Conservation (phyloP, 352 stramenopile species). For the Halophytophthora polymorphica region DNA sequence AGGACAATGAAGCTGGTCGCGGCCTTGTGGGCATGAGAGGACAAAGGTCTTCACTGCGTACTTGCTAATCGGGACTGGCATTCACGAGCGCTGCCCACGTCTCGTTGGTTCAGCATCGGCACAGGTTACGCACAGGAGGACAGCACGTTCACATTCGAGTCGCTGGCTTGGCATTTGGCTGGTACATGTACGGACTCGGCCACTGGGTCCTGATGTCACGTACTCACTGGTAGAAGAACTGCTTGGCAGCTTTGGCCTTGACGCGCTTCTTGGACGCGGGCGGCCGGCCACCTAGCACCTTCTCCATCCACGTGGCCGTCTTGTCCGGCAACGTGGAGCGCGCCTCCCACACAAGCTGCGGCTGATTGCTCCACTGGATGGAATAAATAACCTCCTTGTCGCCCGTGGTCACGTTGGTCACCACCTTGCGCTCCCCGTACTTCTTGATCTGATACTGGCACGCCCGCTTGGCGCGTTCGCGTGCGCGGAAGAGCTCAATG, state of each 20-base stretch:
- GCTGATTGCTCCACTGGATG: conserved; percentile 63
- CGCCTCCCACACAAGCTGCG: conserved; percentile 48
- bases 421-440: conserved; percentile 46
- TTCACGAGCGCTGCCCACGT: background rate
- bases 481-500: conserved; percentile 55
- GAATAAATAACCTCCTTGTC: conserved; percentile 62
- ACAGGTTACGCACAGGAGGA: too few species aligned
- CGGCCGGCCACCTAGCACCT: conserved; percentile 36
- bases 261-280: conserved; percentile 33
- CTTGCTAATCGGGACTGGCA: too few species aligned
- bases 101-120: too few species aligned
- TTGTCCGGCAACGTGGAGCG: conserved; percentile 48
- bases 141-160: too few species aligned
- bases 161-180: too few species aligned
- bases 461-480: conserved; percentile 40
- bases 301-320: conserved; percentile 68
- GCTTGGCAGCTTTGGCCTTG: conserved; percentile 28
- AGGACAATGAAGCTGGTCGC: too few species aligned
- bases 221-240: conserved; percentile 23
- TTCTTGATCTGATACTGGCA: conserved; percentile 59
- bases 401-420: conserved; percentile 58
- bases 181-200: too few species aligned
- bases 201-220: conserved; percentile 1
- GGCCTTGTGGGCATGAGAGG: too few species aligned
- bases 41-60: too few species aligned